Evolutionary conservation across 2,329 filamentous ascomycete genomes (phyloP).

Genomic region (Amphichorda felina): DNA sequence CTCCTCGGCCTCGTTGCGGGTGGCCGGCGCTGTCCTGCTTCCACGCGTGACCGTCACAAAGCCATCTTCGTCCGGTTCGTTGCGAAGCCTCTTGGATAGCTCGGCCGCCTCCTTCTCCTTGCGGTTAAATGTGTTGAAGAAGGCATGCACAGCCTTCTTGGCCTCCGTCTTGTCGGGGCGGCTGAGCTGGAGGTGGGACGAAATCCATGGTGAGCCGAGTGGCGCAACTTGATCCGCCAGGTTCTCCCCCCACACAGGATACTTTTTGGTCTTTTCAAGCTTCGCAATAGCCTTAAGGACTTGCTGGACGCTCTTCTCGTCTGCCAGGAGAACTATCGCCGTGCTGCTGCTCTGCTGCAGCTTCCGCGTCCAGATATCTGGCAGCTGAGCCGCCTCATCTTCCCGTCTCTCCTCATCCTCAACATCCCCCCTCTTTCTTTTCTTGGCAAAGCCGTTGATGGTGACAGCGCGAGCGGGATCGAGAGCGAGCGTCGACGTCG

Average conservation of each 20-base stretch:
- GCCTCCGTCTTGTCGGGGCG: constrained; percentile 58
- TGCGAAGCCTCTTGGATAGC: constrained; percentile 53
- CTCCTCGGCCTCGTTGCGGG: constrained; percentile 57
- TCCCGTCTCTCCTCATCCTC: constrained; percentile 44
- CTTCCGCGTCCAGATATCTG: constrained; percentile 60
- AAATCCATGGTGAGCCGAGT: constrained; percentile 45
- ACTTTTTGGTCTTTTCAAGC: constrained; percentile 44
- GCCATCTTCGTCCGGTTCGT: constrained; percentile 85
- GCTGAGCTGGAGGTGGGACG: constrained; percentile 56
- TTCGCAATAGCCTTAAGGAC: constrained; percentile 66
- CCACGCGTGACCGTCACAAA: constrained; percentile 87
- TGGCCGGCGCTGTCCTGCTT: constrained; percentile 61
- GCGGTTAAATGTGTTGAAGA: constrained; percentile 71
- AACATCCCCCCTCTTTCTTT: constrained; percentile 29
- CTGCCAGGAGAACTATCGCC: constrained; percentile 74
- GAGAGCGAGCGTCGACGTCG: constrained; percentile 24
- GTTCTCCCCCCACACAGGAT: constrained; percentile 57
- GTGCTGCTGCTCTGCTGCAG: constrained; percentile 65
- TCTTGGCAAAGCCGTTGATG: constrained; percentile 23
- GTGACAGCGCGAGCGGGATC: constrained; percentile 36
- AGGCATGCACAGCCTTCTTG: constrained; percentile 69
- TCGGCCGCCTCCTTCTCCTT: constrained; percentile 53
- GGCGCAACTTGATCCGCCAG: constrained; percentile 41
- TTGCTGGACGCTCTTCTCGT: constrained; percentile 64
- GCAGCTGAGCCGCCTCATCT: constrained; percentile 50